Base-by-base conservation (phyloP, 306 rosid species). In the Psophocarpus tetragonolobus region DNA sequence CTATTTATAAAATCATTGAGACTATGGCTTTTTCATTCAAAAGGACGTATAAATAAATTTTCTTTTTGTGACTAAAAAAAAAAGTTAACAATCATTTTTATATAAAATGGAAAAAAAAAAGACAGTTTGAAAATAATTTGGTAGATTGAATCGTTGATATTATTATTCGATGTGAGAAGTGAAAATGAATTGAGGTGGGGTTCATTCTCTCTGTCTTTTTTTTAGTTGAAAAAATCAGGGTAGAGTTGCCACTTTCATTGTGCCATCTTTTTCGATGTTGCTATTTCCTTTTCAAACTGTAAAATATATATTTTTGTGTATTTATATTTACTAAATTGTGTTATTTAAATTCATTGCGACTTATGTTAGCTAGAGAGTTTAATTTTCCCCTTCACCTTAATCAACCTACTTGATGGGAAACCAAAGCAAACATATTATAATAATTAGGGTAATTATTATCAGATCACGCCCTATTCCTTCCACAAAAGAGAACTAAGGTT, bases 401-500 rank as follows among this genome's bases (percentile, higher is more conserved):
- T 44, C 30, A 61, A 60, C 39, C 60, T 10, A n/a, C 10, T 7
- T 8, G 58, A 50, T 42, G 64, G 11, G 35, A 54, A 68, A 71
- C 12, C 32, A 82, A 82, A 65, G 30, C 50, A 29, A 23, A 27
- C 41, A 26, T 51, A 7, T 13, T 5, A 36, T 35, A 11, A 44
- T 76, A 12, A 41, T 48, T 61, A 54, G 23, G 11, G 69, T 61
- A 36, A 75, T 61, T 23, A 71, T 79, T 64, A 21, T 18, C 8
- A 6, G 27, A 61, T n/a, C 77, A 71, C 17, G 2, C 8, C 44
- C 57, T 70, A 41, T 24, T 6, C 54, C 15, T 21, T 21, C 48
- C 23, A 27, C 8, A 26, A 77, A 77, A 56, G 32, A 30, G 3
- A 68, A 11, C 13, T 54, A 38, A 36, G 47, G 65, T 56, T 42